A percentile compares a stretch with the other conserved stretches of the same genome.
Evolutionary conservation across 1,284 basidiomycete genomes (phyloP).

Genomic region (Megacollybia platyphylla): DNA sequence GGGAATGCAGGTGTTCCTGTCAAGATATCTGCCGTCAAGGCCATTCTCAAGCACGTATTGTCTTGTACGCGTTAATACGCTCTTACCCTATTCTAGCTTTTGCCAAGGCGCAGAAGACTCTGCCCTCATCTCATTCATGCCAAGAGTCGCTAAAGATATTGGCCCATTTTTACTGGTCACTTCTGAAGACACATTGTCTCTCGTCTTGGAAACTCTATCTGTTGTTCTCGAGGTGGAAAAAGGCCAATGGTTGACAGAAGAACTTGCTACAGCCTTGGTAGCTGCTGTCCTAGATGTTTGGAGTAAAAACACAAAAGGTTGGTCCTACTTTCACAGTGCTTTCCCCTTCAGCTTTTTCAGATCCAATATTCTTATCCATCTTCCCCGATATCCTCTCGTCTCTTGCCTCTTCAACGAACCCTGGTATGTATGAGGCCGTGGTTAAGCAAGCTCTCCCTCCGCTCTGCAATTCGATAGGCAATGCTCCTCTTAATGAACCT

Average conservation of each 20-base stretch:
- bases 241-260: conserved; percentile 54
- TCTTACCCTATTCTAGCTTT: conserved; percentile 34
- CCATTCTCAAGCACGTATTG: conserved; percentile 68
- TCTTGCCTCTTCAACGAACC: conserved; percentile 46
- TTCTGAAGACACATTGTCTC: conserved; percentile 81
- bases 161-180: conserved; percentile 75
- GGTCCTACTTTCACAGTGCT: neutral
- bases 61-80: conserved; percentile 2
- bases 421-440: conserved; percentile 57
- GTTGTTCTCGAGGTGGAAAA: conserved; percentile 68
- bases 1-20: conserved; percentile 64
- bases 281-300: conserved; percentile 65
- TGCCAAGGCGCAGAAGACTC: conserved; percentile 49
- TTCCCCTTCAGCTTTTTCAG: conserved; percentile 23
- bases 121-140: conserved; percentile 50
- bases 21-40: conserved; percentile 89
- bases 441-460: conserved; percentile 64
- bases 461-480: conserved; percentile 53
- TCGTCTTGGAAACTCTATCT: conserved; percentile 79
- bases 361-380: conserved; percentile 82
- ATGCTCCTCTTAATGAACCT: conserved; percentile 46
- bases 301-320: conserved; percentile 76
- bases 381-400: conserved; percentile 73
- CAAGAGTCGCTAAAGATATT: conserved; percentile 71
- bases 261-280: conserved; percentile 54